Base-by-base conservation (phyloP, 2,329 filamentous ascomycete species). In the Blumeriella jaapii region DNA sequence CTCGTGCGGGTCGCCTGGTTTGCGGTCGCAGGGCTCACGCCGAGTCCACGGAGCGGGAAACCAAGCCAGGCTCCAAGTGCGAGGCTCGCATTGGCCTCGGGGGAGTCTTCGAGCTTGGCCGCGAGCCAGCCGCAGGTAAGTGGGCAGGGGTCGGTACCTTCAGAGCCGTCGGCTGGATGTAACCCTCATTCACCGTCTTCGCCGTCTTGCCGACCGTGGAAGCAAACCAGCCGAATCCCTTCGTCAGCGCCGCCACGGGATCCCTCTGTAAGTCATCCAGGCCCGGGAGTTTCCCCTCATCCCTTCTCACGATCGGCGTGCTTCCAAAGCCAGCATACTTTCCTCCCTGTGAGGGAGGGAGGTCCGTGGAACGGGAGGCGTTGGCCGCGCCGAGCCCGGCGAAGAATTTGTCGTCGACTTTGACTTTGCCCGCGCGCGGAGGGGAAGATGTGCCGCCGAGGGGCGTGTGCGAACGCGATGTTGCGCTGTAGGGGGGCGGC, bases 171-270 rank as follows among this genome's bases (percentile, higher is more conserved):
- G 91, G 91, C 61, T 93, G 86, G 35, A 98, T 84, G 61, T 85
- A 95, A 20, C 80, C 75, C 48, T 91, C 81, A 57, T 95, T 93
- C 15, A 95, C 80, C 11, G 75, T 83, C 66, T 93, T 93, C 23
- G 87, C 91, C 46, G 83, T 82, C 67, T 91, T 94, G 16, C 77
- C 78, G 26, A 96, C 85, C 9, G 84, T 86, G 20, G 75, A 81
- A 12, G 85, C 74, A 54, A 96, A 85, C 86, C 91, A 96, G 6
- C 89, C 89, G 52, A 96, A 93, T 0, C 89, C 83, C 61, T 93
- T 95, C 17, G 78, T 85, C 49, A 98, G 60, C 11, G 89, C 86
- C 1, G 74, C 87, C 44, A 96, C 67, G 0, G 91, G 87, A 56
- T 98, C 91, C 55, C 78, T 82, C 59, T 94, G 85, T 54, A 96